Base-by-base conservation (phyloP, 441 rosid genomes). In the Populus hybrid region DNA sequence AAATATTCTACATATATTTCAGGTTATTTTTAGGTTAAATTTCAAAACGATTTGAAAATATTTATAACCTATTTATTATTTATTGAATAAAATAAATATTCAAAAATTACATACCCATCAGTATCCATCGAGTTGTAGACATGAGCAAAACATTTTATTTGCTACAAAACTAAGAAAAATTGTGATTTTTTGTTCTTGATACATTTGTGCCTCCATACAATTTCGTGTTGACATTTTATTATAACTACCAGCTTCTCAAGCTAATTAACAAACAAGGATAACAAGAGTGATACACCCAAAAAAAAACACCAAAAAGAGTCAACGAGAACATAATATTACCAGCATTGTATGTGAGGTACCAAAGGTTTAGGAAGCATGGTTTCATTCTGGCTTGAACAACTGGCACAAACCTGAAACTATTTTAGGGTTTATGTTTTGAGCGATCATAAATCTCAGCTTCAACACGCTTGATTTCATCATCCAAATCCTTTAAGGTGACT, bases 401-500 rank as follows among this genome's bases (percentile, higher is more conserved):
- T 45, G 53, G 53, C 18, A 42, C 16, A 42, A 42, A 42, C 53
- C 53, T 42, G 53, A 6, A 69, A 21, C 66, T n/a, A 33, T 14
- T 18, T 80, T 61, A 75, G 68, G 14, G 28, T 74, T 79, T 83
- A n/a, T 28, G 69, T 40, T 74, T 82, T 63, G 63, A 68, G 9
- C 16, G 18, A 10, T 66, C 63, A 65, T 78, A 79, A 74, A 87
- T 78, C 79, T 89, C 94, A 24, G 28, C 76, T 81, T 93, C 91
- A 29, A 88, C 66, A 10, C 76, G 85, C 79, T 68, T 84, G 53
- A 91, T 88, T 86, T 91, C 97, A 9, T 86, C 87, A 69, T 84
- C 81, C 72, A 91, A 77, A 80, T 86, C 91, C 72, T 75, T 80
- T 81, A 76, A 69, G 2, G 86, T 86, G 28, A 76, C 50, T 82